Percentiles rank a stretch among this genome's conserved stretches.
phyloP scores from a whole-genome alignment of 2,329 filamentous ascomycete genomes.

The Hysterium pulicare region DNA sequence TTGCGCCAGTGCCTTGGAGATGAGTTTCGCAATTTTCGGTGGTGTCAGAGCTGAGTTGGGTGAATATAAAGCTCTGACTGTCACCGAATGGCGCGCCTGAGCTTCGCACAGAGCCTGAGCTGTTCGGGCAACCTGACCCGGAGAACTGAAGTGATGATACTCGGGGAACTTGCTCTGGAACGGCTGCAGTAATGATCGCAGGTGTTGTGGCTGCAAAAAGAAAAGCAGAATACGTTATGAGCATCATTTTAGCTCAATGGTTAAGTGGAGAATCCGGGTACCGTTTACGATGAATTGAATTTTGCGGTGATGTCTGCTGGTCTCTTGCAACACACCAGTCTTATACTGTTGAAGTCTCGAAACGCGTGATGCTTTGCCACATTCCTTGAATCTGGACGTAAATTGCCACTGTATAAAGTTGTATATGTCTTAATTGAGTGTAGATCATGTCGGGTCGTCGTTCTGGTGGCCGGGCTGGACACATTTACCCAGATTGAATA shows the following conservation, averaged over 20 bases:
- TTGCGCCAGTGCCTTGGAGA: constrained; percentile 21
- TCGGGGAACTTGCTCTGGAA: constrained; percentile 18
- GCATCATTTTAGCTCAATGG: background rate
- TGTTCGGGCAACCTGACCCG: constrained; percentile 25
- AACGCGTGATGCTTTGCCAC: background rate
- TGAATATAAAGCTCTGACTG: constrained; percentile 21
- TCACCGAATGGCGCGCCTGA: constrained; percentile 18
- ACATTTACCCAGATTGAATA: background rate
- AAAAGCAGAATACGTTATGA: constrained; percentile 16
- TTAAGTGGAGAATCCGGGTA: background rate
- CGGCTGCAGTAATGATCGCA: constrained; percentile 13
- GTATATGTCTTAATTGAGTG: background rate
- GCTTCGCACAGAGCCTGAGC: constrained; percentile 20
- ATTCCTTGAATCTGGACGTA: background rate
- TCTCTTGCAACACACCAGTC: background rate
- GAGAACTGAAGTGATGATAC: constrained; percentile 25
- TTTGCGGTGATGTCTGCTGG: constrained; percentile 1
- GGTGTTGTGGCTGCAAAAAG: constrained; percentile 13
- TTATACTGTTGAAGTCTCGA: constrained; percentile 8
- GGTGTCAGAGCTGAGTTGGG: constrained; percentile 14
- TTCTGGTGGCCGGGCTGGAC: background rate
- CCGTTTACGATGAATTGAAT: background rate
- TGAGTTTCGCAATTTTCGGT: constrained; percentile 31
- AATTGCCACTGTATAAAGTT: constrained; percentile 13
- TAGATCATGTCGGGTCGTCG: background rate